phyloP scores from a whole-genome alignment of 2,329 filamentous ascomycete species.

The Scytalidium lignicola region DNA sequence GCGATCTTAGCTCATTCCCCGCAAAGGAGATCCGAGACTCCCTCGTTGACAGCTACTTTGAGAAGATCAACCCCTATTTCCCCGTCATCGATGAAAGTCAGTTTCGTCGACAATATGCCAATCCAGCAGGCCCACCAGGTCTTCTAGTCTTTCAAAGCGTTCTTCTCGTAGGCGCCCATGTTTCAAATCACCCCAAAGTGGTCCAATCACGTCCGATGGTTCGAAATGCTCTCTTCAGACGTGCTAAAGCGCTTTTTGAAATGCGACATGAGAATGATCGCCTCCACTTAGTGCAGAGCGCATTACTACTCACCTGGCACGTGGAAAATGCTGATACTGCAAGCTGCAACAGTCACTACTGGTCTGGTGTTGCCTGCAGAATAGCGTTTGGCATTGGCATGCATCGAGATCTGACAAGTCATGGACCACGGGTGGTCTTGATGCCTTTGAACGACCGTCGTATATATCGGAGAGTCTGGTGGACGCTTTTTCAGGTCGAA shows the following conservation, averaged over 20 bases:
- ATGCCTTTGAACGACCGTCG: slow-evolving; percentile 5
- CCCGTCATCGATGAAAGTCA: slow-evolving; percentile 21
- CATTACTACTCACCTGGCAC: slow-evolving; percentile 25
- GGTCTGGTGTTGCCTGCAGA: slow-evolving; percentile 23
- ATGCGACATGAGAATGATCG: slow-evolving; percentile 24
- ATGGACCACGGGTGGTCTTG: neutral
- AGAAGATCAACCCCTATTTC: slow-evolving; percentile 23
- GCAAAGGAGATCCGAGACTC: slow-evolving; percentile 19
- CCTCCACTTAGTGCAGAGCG: slow-evolving; percentile 21
- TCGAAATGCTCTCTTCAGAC: slow-evolving; percentile 21
- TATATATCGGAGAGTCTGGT: slow-evolving; percentile 9
- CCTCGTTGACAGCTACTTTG: slow-evolving; percentile 23
- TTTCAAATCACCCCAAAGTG: slow-evolving; percentile 19
- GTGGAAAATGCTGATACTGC: slow-evolving; percentile 19
- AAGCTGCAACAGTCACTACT: slow-evolving; percentile 20
- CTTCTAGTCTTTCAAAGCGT: slow-evolving; percentile 26
- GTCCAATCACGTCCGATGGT: slow-evolving; percentile 14
- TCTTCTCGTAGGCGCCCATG: slow-evolving; percentile 23
- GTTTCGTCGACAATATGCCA: slow-evolving; percentile 11
- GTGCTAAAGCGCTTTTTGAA: slow-evolving; percentile 24
- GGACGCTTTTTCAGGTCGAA: slow-evolving; percentile 9
- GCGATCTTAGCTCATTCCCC: slow-evolving; percentile 12
- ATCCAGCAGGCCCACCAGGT: slow-evolving; percentile 17
- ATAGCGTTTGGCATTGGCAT: slow-evolving; percentile 25
- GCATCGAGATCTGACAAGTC: slow-evolving; percentile 15